These are phyloP conservation scores for Salvia splendens DNA, from an alignment of 257 asterid species.

Conservation along the genomic window DNA sequence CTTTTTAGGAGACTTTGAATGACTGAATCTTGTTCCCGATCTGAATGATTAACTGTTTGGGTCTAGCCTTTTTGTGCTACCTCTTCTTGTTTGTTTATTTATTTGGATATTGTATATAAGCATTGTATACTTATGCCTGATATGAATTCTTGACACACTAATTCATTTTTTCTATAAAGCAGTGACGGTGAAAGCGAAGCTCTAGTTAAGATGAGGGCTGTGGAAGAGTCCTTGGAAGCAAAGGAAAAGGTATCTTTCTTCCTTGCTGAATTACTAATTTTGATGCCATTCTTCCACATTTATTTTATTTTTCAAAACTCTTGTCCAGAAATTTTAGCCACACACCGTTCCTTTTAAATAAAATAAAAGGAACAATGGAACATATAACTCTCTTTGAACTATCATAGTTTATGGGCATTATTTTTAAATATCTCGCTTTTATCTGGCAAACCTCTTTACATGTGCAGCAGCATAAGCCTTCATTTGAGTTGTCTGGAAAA, in stretches of 20 bases:
- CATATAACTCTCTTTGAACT: background rate
- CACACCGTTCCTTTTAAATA: background rate
- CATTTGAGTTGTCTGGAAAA: constrained; percentile 97
- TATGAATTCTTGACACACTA: background rate
- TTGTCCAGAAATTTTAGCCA: background rate
- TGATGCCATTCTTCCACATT: constrained; percentile 11
- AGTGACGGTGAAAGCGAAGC: constrained; percentile 73
- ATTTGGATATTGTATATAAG: constrained; percentile 7
- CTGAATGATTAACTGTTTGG: constrained; percentile 12
- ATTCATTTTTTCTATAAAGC: constrained; percentile 28
- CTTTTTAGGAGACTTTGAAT: constrained; percentile 14
- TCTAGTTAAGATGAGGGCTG: constrained; percentile 78
- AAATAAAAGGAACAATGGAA: background rate
- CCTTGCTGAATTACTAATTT: constrained; percentile 25
- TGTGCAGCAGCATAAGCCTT: constrained; percentile 80
- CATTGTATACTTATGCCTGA: constrained; percentile 3
- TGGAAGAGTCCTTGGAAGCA: constrained; percentile 75
- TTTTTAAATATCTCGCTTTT: constrained; percentile 3
- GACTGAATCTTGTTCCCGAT: background rate
- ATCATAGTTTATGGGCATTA: constrained; percentile 12
- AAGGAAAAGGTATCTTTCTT: constrained; percentile 60
- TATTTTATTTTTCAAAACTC: constrained; percentile 25
- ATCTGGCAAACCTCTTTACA: constrained; percentile 28
- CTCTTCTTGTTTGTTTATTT: constrained; percentile 1
- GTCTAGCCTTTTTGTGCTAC: constrained; percentile 5